phyloP scores from a whole-genome alignment of 441 rosid species.

The Pelargonium cotyledonis region DNA sequence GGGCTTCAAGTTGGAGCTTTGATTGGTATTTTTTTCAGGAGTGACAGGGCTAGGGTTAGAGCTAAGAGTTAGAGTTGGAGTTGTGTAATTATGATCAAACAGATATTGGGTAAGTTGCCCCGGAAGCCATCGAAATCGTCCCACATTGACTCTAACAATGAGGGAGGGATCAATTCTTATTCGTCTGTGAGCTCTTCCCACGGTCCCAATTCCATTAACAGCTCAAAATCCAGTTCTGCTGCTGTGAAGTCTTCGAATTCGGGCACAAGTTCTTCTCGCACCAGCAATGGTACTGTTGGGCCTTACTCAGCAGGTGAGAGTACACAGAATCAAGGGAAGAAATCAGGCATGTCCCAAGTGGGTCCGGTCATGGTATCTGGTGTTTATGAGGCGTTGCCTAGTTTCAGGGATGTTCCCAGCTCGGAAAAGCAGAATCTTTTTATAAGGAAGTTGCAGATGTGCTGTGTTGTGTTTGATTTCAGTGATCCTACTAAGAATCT shows the following conservation, averaged over 20 bases:
- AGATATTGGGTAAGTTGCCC: constrained; percentile 75
- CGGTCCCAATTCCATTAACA: constrained; percentile 36
- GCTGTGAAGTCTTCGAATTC: constrained; percentile 36
- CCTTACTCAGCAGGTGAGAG: constrained; percentile 24
- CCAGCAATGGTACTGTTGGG: constrained; percentile 39
- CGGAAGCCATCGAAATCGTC: constrained; percentile 75
- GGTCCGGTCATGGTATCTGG: constrained; percentile 31
- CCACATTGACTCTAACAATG: constrained; percentile 31
- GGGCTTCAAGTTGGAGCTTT: constrained; percentile 22
- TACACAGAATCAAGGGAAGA: constrained; percentile 46
- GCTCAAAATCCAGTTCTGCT: constrained; percentile 33
- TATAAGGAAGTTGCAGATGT: constrained; percentile 58
- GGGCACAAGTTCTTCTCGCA: constrained; percentile 26
- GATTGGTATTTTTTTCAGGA: constrained; percentile 20
- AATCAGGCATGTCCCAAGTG: constrained; percentile 29
- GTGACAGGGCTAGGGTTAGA: constrained; percentile 20
- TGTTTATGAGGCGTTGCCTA: constrained; percentile 57
- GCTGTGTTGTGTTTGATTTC: constrained; percentile 67
- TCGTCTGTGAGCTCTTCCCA: constrained; percentile 35
- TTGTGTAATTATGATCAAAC: constrained; percentile 67
- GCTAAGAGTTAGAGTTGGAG: constrained; percentile 17
- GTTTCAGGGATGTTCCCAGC: constrained; percentile 65
- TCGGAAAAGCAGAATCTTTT: constrained; percentile 69
- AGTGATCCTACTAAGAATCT: constrained; percentile 61
- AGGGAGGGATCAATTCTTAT: constrained; percentile 36